Evolutionary conservation across 345 rosid species (phyloP).

Genomic region (Boechera stricta): DNA sequence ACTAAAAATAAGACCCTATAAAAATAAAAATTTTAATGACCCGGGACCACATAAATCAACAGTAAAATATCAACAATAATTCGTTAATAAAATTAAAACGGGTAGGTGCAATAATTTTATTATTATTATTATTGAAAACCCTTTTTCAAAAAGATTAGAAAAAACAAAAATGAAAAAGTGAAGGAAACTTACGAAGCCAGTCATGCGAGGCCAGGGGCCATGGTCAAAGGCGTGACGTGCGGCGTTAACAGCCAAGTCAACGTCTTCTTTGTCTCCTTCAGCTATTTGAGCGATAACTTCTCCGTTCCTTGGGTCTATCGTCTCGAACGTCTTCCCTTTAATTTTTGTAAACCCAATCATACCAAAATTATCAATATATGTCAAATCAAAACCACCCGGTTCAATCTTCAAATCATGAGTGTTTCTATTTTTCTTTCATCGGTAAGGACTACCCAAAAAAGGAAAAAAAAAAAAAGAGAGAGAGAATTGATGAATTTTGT

Average conservation of each 20-base stretch:
- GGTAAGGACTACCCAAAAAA: background rate
- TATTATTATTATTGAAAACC: too few relatives aligned
- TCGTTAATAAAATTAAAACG: background rate
- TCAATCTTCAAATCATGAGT: conserved; percentile 10
- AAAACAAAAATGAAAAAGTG: background rate
- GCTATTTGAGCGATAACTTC: conserved; percentile 53
- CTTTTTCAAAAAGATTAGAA: too few relatives aligned
- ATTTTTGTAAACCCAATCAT: background rate
- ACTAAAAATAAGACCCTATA: background rate
- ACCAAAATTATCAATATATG: conserved; percentile 8
- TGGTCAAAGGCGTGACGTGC: conserved; percentile 71
- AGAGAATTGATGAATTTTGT: conserved; percentile 12
- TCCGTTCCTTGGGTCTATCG: conserved; percentile 64
- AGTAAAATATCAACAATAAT: background rate
- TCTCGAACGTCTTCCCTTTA: conserved; percentile 62
- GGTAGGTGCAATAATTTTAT: conserved; percentile 17
- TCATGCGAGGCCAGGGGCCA: conserved; percentile 74
- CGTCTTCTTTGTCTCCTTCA: conserved; percentile 62
- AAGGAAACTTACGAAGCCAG: conserved; percentile 58
- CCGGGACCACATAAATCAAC: conserved; percentile 37
- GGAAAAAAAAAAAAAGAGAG: background rate
- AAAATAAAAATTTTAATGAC: conserved; percentile 17
- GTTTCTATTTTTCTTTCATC: background rate
- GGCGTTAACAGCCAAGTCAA: conserved; percentile 65
- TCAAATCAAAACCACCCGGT: conserved; percentile 18